Percentiles rank a stretch among this genome's conserved stretches.
phyloP scores from a whole-genome alignment of 768 basidiomycete genomes.

The Tylopilus felleus region DNA sequence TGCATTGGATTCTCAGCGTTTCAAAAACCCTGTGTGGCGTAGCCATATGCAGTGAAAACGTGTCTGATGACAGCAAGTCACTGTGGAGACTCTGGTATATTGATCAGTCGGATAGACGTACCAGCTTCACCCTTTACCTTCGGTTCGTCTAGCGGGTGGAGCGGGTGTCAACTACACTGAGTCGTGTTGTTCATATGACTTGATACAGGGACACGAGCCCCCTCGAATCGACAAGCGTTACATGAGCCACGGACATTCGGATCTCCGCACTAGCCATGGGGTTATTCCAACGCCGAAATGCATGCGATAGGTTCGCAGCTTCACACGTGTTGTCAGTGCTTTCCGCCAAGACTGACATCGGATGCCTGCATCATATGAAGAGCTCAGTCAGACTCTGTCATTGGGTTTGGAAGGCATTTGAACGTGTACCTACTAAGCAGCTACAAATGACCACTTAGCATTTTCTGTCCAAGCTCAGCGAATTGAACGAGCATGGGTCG shows the following conservation, averaged over 20 bases:
- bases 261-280: neutral
- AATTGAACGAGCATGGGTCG: no score
- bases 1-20: neutral
- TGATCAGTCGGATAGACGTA: neutral
- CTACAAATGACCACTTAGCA: no score
- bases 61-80: neutral
- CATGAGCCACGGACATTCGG: neutral
- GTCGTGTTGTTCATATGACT: neutral
- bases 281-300: neutral
- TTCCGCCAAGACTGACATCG: neutral
- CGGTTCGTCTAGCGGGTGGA: neutral
- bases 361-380: no score
- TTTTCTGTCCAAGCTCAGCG: no score
- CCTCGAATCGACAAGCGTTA: no score
- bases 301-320: no score
- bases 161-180: neutral
- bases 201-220: neutral
- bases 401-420: no score
- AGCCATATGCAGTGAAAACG: neutral
- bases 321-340: no score
- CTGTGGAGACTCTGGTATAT: neutral
- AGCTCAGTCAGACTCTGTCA: no score
- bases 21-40: neutral
- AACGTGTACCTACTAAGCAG: no score
- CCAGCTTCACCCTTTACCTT: neutral